These are phyloP conservation scores for Pythium insidiosum DNA, from an alignment of 352 stramenopile genomes.

Conservation along the genomic window DNA sequence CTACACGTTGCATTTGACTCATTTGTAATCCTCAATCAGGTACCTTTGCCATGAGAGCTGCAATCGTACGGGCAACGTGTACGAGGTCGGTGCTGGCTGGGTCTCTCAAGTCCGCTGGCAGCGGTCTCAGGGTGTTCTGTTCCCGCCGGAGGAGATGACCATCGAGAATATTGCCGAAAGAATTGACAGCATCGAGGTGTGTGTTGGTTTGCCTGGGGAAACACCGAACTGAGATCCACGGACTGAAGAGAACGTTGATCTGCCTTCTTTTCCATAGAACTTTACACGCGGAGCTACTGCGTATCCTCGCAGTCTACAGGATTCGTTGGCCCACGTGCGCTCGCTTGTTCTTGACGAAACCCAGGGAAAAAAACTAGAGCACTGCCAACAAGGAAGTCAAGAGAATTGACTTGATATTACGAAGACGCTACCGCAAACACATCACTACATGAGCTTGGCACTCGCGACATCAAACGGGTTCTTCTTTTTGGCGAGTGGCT, in stretches of 20 bases:
- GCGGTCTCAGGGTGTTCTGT: conserved; percentile 46
- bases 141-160: conserved; percentile 34
- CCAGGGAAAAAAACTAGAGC: too few species aligned
- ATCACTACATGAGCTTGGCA: conserved; percentile 61
- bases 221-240: too few species aligned
- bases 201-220: too few species aligned
- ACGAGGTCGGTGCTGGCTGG: conserved; percentile 81
- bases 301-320: conserved; percentile 57
- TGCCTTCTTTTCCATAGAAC: too few species aligned
- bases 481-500: conserved; percentile 11
- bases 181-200: conserved; percentile 56
- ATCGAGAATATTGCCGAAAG: conserved; percentile 36
- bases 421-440: too few species aligned
- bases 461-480: conserved; percentile 61
- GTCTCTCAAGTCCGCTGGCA: conserved; percentile 73
- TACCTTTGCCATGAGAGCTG: conserved; percentile 82
- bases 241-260: too few species aligned
- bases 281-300: conserved; percentile 32
- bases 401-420: too few species aligned
- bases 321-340: conserved; percentile 39
- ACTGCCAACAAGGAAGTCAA: not conserved
- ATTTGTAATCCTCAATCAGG: too few species aligned
- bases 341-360: too few species aligned
- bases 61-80: conserved; percentile 60
- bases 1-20: too few species aligned